Base-by-base conservation (phyloP, 2,329 filamentous ascomycete genomes). In the Allantophomopsis lycopodina region DNA sequence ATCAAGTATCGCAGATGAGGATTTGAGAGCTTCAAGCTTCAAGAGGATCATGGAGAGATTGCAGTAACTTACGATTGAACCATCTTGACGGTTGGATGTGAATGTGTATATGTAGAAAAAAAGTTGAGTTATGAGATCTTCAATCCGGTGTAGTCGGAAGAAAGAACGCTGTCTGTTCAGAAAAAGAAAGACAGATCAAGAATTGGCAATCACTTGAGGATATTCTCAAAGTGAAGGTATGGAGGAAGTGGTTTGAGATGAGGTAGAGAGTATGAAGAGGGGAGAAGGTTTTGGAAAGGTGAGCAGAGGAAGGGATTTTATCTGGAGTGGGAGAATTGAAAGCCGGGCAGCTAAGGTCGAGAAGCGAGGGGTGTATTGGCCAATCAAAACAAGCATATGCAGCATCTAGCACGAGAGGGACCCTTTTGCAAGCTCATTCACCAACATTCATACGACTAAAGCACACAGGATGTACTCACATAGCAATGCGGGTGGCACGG, bases 21-120 rank as follows among this genome's bases (percentile, higher is more conserved):
- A 37, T 17, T 40, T 30, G 32, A 31, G 17, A 15, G 33, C 15
- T 20, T 28, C 28, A 36, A 10, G 35, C 37, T 14, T 28, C n/a
- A n/a, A n/a, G n/a, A n/a, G n/a, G 11, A 17, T 4, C 12, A 39
- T 13, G 31, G 32, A 15, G 31, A 32, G 36, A 20, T 18, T 3
- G 8, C 12, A 12, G 21, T 32, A 36, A 64, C 69, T 58, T 60
- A 73, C 69, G 70, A 74, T 66, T 72, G 68, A 66, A 73, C 70
- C 70, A 74, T 74, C 51, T 57, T 71, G 60, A 61, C 46, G 48
- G 44, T 41, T 36, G 5, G 23, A 10, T 28, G 23, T 28, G 23
- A 28, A 14, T 41, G 37, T 39, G 42, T 43, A 46, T 41, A 46
- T 48, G 35, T 36, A 42, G 40, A 41, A 15, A 14, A 45, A 41